Base-by-base conservation (phyloP, 495 filamentous ascomycete species). In the Aspergillus avenaceus region DNA sequence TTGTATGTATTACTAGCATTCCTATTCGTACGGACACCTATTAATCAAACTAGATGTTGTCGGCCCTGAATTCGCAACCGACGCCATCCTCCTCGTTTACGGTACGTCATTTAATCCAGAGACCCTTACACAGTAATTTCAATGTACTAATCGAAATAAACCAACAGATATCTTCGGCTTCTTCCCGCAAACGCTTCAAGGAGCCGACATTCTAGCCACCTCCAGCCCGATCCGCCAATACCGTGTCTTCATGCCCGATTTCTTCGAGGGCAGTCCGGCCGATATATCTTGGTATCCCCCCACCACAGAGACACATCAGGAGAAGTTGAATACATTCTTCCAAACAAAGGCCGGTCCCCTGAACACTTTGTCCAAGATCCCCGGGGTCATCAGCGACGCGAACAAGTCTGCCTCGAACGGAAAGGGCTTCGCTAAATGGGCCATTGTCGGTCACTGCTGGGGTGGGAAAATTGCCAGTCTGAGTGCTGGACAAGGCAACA, bases 361-460 rank as follows among this genome's bases (percentile, higher is more conserved):
- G 3, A 78, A 77, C 34, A 85, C 81, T 13, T 80, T 85, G 14
- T 72, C 69, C 45, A 81, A 81, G 55, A 75, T 95, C 49, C 83
- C 83, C 0, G 75, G 67, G 6, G 72, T 86, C 49, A 70, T 93
- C 64, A 55, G 73, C 59, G 55, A 78, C 72, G 71, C 69, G 77
- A 71, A 68, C 66, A 62, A 69, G 54, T 74, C 78, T 12, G 67
- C 70, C 4, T 42, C 60, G 18, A 53, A 50, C 31, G 68, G 56
- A 9, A 31, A n/a, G n/a, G n/a, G 41, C 24, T 83, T 95, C 58
- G 74, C 84, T 59, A 84, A 79, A 25, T 96, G 89, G 90, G 90
- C 76, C n/a, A 75, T 90, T 49, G 64, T 97, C n/a, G 92, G 92
- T 12, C 90, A 78, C 80, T 98, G 92, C 79, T 98, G 91, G 92